phyloP scores from a whole-genome alignment of 2,329 filamentous ascomycete genomes.

The Exophiala xenobiotica region DNA sequence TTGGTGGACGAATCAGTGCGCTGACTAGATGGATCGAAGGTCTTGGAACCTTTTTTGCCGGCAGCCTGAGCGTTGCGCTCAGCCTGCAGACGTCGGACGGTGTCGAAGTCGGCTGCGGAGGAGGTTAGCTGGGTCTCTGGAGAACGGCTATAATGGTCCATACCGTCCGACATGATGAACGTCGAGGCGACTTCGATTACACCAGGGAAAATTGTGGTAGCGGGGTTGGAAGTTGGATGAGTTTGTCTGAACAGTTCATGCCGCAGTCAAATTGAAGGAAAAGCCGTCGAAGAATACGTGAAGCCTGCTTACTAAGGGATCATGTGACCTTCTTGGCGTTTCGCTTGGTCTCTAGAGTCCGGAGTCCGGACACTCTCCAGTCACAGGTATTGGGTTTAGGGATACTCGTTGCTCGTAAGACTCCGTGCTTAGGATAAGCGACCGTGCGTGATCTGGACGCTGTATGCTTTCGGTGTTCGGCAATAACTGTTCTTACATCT shows the following conservation, averaged over 20 bases:
- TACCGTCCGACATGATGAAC: conserved; percentile 25
- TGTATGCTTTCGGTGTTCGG: too few relatives aligned
- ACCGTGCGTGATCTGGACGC: too few relatives aligned
- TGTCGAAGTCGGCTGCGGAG: conserved; percentile 94
- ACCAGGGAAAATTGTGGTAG: background rate
- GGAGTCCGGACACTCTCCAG: too few relatives aligned
- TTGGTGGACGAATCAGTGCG: conserved; percentile 82
- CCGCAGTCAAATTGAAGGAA: too few relatives aligned
- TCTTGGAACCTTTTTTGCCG: conserved; percentile 76
- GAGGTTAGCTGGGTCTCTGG: conserved; percentile 61
- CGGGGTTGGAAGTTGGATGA: background rate
- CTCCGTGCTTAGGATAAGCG: too few relatives aligned
- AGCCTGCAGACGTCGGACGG: conserved; percentile 82
- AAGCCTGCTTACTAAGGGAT: too few relatives aligned
- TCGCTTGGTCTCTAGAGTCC: too few relatives aligned
- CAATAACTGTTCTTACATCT: too few relatives aligned
- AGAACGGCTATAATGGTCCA: background rate
- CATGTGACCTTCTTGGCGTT: too few relatives aligned
- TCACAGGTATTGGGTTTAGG: too few relatives aligned
- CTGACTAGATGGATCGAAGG: conserved; percentile 75
- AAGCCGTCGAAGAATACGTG: too few relatives aligned
- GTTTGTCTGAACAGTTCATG: background rate
- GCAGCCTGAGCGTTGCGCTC: conserved; percentile 83
- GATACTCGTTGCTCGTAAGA: too few relatives aligned
- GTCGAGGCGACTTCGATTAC: conserved; percentile 8